Evolutionary conservation across 2,329 filamentous ascomycete species (phyloP).

Genomic region (Neofusicoccum sp.): DNA sequence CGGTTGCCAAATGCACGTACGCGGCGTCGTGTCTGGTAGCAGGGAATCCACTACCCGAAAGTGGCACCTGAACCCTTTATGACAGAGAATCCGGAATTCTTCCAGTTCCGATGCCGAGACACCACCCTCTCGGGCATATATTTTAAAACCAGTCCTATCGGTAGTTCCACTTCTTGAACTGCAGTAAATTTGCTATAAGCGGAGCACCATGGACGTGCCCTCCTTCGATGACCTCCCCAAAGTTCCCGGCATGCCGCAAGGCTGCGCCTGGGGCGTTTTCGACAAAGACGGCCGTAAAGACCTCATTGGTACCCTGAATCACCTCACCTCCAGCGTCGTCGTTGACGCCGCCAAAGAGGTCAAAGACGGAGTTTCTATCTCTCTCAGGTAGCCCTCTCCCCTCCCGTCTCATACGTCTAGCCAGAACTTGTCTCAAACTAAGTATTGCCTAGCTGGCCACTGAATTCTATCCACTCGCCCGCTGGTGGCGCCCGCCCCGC

Average conservation of each 20-base stretch:
- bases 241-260: constrained; percentile 6
- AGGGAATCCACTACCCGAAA: no score
- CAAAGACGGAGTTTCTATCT: constrained; percentile 54
- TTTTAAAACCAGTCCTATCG: no score
- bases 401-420: neutral
- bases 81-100: no score
- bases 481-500: constrained; percentile 36
- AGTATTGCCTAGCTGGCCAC: constrained; percentile 22
- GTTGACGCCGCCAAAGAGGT: constrained; percentile 48
- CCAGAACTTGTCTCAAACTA: neutral
- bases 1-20: no score
- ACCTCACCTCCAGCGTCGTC: constrained; percentile 52
- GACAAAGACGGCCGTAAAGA: constrained; percentile 21
- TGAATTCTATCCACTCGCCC: constrained; percentile 27
- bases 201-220: constrained; percentile 25
- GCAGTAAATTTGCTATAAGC: no score
- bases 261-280: constrained; percentile 22
- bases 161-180: no score
- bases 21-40: no score
- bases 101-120: no score
- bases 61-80: no score
- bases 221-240: neutral
- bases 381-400: constrained; percentile 50
- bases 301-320: constrained; percentile 51
- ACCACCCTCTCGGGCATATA: no score